Evolutionary conservation across 192 early-diverging fungal species (phyloP).

Genomic region (Umbelopsis vinacea): DNA sequence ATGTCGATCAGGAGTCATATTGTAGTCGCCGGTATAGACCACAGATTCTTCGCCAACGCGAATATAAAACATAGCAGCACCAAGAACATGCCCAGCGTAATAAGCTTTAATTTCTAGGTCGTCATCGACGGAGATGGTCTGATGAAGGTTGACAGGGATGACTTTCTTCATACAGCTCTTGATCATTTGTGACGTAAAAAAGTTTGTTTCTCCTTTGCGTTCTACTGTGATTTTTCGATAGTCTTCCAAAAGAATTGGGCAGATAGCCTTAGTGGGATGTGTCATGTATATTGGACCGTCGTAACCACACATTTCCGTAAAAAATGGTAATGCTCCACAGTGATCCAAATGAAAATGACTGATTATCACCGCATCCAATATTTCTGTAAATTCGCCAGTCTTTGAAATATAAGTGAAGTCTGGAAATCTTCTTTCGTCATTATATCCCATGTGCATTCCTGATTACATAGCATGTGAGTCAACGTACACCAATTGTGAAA

Average conservation of each 20-base stretch:
- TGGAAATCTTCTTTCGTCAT: conserved; percentile 90
- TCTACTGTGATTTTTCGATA: conserved; percentile 93
- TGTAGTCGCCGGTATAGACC: conserved; percentile 89
- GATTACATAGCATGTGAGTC: not conserved
- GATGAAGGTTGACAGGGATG: conserved; percentile 81
- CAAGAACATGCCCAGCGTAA: conserved; percentile 98
- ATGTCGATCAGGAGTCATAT: conserved; percentile 91
- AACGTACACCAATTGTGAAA: not conserved
- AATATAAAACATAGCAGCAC: conserved; percentile 96
- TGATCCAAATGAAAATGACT: conserved; percentile 99
- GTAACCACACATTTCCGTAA: conserved; percentile 95
- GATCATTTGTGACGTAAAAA: conserved; percentile 88
- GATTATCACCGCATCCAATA: conserved; percentile 92
- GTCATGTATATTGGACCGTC: conserved; percentile 99
- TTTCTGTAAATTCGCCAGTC: conserved; percentile 76
- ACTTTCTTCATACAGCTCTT: conserved; percentile 96
- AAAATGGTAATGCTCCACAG: conserved; percentile 94
- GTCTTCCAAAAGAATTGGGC: conserved; percentile 91
- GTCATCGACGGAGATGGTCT: conserved; percentile 83
- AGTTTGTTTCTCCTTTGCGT: conserved; percentile 85
- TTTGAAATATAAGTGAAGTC: conserved; percentile 94
- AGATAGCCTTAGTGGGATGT: conserved; percentile 94
- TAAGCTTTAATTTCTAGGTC: conserved; percentile 86
- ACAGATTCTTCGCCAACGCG: conserved; percentile 75
- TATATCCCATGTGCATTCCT: conserved; percentile 94